Conservation (phyloP, 108 stramenopile species). For the Cyclotella kingstonii region DNA sequence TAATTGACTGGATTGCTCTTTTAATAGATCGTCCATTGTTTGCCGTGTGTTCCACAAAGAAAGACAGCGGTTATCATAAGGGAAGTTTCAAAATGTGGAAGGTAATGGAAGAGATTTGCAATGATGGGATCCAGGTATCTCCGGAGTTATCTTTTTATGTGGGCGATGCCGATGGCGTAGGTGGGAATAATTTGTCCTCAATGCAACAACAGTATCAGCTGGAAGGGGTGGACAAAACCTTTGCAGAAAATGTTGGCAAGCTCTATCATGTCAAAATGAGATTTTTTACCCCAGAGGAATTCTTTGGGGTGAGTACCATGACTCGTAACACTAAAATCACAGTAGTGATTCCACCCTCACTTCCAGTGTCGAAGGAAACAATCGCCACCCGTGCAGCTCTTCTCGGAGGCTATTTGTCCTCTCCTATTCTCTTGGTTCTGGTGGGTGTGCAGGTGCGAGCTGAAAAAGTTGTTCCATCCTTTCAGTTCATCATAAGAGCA, state of each 20-base stretch:
- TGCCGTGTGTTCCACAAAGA: slow-evolving; percentile 60
- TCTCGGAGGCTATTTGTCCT: slow-evolving; percentile 49
- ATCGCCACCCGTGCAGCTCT: slow-evolving; percentile 51
- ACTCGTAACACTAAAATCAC: no score
- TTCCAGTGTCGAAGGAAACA: slow-evolving; percentile 35
- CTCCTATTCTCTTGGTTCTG: slow-evolving; percentile 64
- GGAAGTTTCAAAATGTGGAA: slow-evolving; percentile 65
- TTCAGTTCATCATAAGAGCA: no score
- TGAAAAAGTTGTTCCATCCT: no score
- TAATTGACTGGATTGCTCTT: slow-evolving; percentile 74
- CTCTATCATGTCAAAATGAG: slow-evolving; percentile 23
- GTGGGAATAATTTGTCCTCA: slow-evolving; percentile 8
- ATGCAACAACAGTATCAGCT: slow-evolving; percentile 49
- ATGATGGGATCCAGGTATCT: slow-evolving; percentile 22
- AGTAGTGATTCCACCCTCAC: neutral
- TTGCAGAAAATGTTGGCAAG: slow-evolving; percentile 62
- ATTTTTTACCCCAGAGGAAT: slow-evolving; percentile 66
- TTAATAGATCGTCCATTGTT: slow-evolving; percentile 59
- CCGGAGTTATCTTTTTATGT: slow-evolving; percentile 75
- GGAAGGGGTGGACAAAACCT: slow-evolving; percentile 65
- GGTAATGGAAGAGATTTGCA: slow-evolving; percentile 45
- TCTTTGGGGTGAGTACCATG: slow-evolving; percentile 61
- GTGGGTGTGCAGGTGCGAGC: no score
- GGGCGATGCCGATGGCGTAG: slow-evolving; percentile 64
- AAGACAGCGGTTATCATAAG: slow-evolving; percentile 71